Conservation (phyloP, 139 green algal species). For the Trebouxia sp. region DNA sequence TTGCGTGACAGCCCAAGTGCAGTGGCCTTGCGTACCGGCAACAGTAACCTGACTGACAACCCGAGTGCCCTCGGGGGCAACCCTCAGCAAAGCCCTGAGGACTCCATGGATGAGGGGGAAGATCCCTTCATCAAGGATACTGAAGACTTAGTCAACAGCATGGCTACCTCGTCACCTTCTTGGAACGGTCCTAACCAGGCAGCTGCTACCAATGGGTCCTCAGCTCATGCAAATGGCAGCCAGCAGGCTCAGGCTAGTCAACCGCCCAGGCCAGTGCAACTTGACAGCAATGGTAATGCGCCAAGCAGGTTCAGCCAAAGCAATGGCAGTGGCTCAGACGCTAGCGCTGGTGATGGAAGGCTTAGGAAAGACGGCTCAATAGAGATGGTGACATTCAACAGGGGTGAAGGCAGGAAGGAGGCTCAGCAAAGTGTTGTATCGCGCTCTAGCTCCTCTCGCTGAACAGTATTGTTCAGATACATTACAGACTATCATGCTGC, state of each 20-base stretch:
- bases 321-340: neutral
- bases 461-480: too few species aligned
- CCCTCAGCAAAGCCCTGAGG: neutral
- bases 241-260: too few species aligned
- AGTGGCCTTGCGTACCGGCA: neutral
- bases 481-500: too few species aligned
- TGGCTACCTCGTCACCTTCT: constrained; percentile 1
- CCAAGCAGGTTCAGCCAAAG: neutral
- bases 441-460: neutral
- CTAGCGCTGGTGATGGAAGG: neutral
- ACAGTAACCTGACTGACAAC: neutral
- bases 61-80: neutral
- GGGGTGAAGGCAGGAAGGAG: neutral
- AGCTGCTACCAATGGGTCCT: neutral
- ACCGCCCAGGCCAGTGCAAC: too few species aligned
- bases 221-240: neutral
- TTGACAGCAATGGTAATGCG: too few species aligned
- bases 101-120: neutral
- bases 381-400: constrained; percentile 5
- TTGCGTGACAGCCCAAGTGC: neutral
- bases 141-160: constrained; percentile 1
- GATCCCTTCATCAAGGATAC: constrained; percentile 26
- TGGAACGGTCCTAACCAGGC: neutral
- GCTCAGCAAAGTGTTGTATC: neutral
- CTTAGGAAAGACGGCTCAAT: neutral